Evolutionary conservation across 176 grass and related monocot genomes (phyloP).

Genomic region (Typha latifolia): DNA sequence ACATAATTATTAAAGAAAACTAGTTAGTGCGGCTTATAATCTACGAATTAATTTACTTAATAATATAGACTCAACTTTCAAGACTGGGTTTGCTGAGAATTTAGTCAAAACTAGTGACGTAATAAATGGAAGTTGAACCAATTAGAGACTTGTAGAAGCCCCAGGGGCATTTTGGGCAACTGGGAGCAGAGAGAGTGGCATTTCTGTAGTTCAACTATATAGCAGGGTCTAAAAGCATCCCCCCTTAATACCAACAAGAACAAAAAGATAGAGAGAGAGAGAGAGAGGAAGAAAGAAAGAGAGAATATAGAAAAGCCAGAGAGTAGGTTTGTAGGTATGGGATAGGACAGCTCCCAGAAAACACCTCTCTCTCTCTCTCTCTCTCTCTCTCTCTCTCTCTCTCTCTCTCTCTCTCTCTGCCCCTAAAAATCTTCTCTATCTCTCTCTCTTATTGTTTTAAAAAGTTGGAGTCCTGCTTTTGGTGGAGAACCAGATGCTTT

Average conservation of each 20-base stretch:
- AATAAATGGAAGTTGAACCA: too few relatives aligned
- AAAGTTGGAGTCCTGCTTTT: conserved; percentile 52
- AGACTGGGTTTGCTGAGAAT: too few relatives aligned
- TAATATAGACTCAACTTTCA: too few relatives aligned
- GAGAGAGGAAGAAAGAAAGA: conserved; percentile 19
- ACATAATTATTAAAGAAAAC: too few relatives aligned
- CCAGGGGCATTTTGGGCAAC: not conserved
- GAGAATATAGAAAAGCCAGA: conserved; percentile 9
- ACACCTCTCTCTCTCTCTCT: conserved; percentile 1
- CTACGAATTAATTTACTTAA: too few relatives aligned
- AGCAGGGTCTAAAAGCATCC: not conserved
- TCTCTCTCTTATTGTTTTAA: conserved; percentile 24
- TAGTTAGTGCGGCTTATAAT: too few relatives aligned
- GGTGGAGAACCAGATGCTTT: conserved; percentile 94
- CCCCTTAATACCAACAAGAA: not conserved
- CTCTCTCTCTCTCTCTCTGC: not conserved
- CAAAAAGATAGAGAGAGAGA: conserved; percentile 1
- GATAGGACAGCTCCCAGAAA: conserved; percentile 38
- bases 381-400: conserved; percentile 14
- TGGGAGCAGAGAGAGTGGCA: not conserved
- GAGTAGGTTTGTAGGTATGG: conserved; percentile 40
- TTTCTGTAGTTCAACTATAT: conserved; percentile 10
- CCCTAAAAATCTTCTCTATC: conserved; percentile 4
- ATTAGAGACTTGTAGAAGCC: too few relatives aligned
- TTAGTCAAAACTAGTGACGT: too few relatives aligned